Evolutionary conservation across 495 filamentous ascomycete species (phyloP), one percentile per base, ranked within the genome.

Genomic region (Chaetomium cochliodes): DNA sequence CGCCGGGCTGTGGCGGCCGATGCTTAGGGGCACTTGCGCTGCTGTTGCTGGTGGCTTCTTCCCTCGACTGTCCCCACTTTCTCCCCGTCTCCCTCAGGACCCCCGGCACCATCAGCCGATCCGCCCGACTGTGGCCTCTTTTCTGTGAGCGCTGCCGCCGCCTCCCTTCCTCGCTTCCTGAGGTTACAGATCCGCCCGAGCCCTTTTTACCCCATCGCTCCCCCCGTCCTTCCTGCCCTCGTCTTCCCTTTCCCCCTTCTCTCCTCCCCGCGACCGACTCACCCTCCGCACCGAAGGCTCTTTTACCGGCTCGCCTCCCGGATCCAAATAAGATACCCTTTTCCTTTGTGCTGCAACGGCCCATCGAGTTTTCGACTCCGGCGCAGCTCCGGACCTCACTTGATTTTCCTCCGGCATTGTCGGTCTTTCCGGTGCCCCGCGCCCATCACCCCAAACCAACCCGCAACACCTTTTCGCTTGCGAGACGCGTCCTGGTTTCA

Each of bases 81-180:
- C 60, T 53, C 66, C 67, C 70, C 71, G 69, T 69, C 68, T 63
- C 69, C 70, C 68, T 69, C 58, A 57, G 55, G 59, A 65, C 71
- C 71, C 33, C 73, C 74, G 74, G 74, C 74, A 76, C 67, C 74
- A 76, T 71, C 72, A 76, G 72, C 74, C 74, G 74, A 76, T 74
- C 72, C 74, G 74, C 71, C 72, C 70, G 67, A 71, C 65, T 73
- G 67, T 70, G 69, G 70, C 64, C 67, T 68, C 67, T 53, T 55
- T 57, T 64, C 67, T 69, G 41, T 47, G 64, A 63, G 66, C 64
- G 64, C 71, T 70, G 73, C 73, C 71, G 73, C 73, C 71, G 71
- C 67, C 72, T 70, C 70, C 64, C 67, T 72, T 66, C 65, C 62
- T 74, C 66, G 69, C 69, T 70, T 68, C 70, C 68, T 66, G 69